Conservation (phyloP, 1,139 yeast genomes). For the Blastobotrys apis region DNA sequence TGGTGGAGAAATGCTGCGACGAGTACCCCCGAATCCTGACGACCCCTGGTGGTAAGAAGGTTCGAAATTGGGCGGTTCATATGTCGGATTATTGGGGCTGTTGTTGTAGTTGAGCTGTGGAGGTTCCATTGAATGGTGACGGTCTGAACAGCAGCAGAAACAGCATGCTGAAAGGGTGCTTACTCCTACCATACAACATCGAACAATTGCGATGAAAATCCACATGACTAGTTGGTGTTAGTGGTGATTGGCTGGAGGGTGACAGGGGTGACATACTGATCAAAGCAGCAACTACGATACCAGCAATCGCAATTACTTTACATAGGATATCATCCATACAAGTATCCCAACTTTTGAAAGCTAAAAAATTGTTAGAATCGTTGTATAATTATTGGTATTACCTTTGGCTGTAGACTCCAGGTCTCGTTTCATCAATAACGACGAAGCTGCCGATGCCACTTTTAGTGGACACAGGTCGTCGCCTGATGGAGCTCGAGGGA, state of each 20-base stretch:
- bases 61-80: slow-evolving; percentile 8
- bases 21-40: slow-evolving; percentile 6
- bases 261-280: slow-evolving; percentile 15
- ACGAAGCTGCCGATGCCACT: slow-evolving; percentile 6
- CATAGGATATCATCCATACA: slow-evolving; percentile 77
- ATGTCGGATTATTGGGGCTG: neutral
- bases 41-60: slow-evolving; percentile 8
- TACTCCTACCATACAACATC: slow-evolving; percentile 42
- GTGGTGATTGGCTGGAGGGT: neutral
- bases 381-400: neutral
- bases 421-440: slow-evolving; percentile 13
- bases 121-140: slow-evolving; percentile 16
- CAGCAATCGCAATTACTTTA: slow-evolving; percentile 73
- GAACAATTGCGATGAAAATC: slow-evolving; percentile 39
- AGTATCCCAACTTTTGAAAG: slow-evolving; percentile 67
- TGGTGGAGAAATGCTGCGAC: neutral
- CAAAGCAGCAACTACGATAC: slow-evolving; percentile 53
- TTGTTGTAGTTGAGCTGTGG: slow-evolving; percentile 7
- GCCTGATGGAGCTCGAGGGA: no score
- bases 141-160: slow-evolving; percentile 39
- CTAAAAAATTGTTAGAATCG: slow-evolving; percentile 9
- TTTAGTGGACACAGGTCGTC: neutral
- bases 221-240: slow-evolving; percentile 33
- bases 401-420: slow-evolving; percentile 15
- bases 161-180: slow-evolving; percentile 39